phyloP scores from a whole-genome alignment of 2,329 filamentous ascomycete species.

The Colletotrichum sp. region DNA sequence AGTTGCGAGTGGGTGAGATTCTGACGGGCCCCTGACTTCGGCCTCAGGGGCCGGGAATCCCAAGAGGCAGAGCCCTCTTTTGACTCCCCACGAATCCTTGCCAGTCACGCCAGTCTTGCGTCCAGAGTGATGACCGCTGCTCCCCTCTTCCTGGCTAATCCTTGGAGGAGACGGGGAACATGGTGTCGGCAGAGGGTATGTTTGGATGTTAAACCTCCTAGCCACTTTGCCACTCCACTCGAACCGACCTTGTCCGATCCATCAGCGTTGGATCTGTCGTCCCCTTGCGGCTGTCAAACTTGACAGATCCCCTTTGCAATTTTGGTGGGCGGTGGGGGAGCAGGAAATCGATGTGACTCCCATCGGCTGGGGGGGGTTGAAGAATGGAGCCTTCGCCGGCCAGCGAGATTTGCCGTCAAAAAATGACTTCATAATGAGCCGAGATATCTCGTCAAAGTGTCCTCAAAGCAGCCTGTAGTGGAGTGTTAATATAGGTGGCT shows the following conservation, averaged over 20 bases:
- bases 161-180: slow-evolving; percentile 8
- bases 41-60: slow-evolving; percentile 7
- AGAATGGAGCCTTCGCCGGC: background rate
- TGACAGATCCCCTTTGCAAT: slow-evolving; percentile 22
- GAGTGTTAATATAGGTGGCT: background rate
- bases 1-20: slow-evolving; percentile 9
- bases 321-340: slow-evolving; percentile 2
- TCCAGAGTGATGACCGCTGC: slow-evolving; percentile 6
- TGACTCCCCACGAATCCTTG: background rate
- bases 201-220: slow-evolving; percentile 20
- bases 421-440: slow-evolving; percentile 22
- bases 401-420: background rate
- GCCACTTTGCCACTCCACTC: slow-evolving; percentile 17
- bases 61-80: background rate
- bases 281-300: slow-evolving; percentile 22
- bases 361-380: background rate
- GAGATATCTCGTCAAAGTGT: slow-evolving; percentile 8
- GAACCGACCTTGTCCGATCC: slow-evolving; percentile 17
- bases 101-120: slow-evolving; percentile 20
- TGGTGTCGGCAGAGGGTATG: slow-evolving; percentile 14
- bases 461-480: background rate
- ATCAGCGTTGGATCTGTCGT: slow-evolving; percentile 21
- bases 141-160: slow-evolving; percentile 9
- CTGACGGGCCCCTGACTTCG: background rate
- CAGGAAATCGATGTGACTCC: slow-evolving; percentile 1